Evolutionary conservation across 2,329 filamentous ascomycete species (phyloP), one percentile per base, ranked within the genome.

Genomic region (Akanthomyces lecanii): DNA sequence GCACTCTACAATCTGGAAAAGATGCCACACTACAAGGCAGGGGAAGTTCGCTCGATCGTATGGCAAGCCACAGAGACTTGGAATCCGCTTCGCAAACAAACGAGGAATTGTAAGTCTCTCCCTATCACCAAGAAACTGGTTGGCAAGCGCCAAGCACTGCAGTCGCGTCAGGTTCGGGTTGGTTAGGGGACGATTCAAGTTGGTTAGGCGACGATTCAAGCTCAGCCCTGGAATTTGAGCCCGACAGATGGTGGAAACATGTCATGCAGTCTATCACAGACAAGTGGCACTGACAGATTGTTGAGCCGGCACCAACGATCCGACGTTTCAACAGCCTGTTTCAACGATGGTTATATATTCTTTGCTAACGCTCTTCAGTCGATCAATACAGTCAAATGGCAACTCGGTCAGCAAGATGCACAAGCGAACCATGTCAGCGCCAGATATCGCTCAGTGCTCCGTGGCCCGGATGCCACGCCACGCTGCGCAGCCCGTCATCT

Each of bases 361-460:
- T n/a, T 33, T 53, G 16, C 58, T 61, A 53, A 52, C 28, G 4
- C 6, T 33, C 30, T 25, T 5, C 21, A 53, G 58, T 8, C 48
- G 25, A 33, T 61, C 40, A 55, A 68, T 72, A 42, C 81, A 55
- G 28, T 25, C 50, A 14, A 60, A 51, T 25, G 28, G 51, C 47
- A 60, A 14, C 33, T 38, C 25, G 45, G 36, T 14, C 14, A 25
- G 25, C 23, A 63, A 58, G 14, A 45, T 38, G 44, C 61, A 84
- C 69, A 83, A 82, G 68, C 73, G 81, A 63, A 77, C 81, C 3
- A 76, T 77, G 21, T 84, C 82, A 10, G 82, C 81, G 7, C 81
- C 82, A 12, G 75, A 79, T 63, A 78, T 80, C 59, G 71, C 75
- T 10, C 73, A 57, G 21, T 52, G 38, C 23, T 63, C 61, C 12